Evolutionary conservation across 768 basidiomycete genomes (phyloP).

Genomic region (Suillus brevipes): DNA sequence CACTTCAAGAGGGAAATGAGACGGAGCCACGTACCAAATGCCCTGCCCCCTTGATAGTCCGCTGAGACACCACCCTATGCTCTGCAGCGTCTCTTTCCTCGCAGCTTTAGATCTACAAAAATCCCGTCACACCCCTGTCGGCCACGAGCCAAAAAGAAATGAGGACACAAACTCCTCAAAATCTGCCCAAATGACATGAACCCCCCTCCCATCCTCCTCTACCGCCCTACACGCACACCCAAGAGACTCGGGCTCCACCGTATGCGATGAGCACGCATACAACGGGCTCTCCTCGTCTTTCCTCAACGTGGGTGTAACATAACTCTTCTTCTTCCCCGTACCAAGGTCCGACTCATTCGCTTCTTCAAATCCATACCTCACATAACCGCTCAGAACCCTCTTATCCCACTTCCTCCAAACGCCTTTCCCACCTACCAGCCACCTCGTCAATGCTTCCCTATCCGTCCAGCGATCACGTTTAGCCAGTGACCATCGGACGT

Average conservation of each 20-base stretch:
- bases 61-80: conserved; percentile 21
- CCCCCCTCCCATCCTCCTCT: conserved; percentile 14
- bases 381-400: neutral
- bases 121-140: neutral
- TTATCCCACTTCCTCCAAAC: conserved; percentile 4
- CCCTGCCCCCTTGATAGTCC: conserved; percentile 28
- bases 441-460: conserved; percentile 21
- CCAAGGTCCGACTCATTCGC: neutral
- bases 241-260: conserved; percentile 25
- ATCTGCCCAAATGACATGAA: conserved; percentile 33
- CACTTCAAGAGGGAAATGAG: neutral
- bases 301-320: conserved; percentile 24
- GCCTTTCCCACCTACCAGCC: conserved; percentile 14
- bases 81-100: conserved; percentile 27
- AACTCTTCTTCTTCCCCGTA: neutral
- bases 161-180: conserved; percentile 32
- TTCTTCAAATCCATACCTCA: neutral
- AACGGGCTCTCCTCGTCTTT: conserved; percentile 32
- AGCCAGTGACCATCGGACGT: conserved; percentile 26
- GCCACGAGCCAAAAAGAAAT: neutral
- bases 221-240: conserved; percentile 19
- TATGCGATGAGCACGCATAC: conserved; percentile 28
- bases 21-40: conserved; percentile 24
- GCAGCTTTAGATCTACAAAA: conserved; percentile 25
- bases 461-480: conserved; percentile 30